A percentile compares a stretch with the other conserved stretches of the same genome.
Evolutionary conservation across 2,329 filamentous ascomycete genomes (phyloP).

Genomic region (Cyphellophora europaea): DNA sequence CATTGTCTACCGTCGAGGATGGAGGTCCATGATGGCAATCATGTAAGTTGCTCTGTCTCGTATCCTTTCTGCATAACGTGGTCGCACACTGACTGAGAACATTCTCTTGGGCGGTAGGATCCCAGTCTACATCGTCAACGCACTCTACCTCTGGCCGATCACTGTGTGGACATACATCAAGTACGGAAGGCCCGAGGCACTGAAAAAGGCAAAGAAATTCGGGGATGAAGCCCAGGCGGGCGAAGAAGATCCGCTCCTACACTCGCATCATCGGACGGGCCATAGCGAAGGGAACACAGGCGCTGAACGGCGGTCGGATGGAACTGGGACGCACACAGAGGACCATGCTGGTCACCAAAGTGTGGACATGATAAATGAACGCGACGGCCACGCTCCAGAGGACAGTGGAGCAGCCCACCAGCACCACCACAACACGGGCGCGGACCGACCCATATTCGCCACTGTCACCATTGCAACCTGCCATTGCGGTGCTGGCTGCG

Average conservation of each 20-base stretch:
- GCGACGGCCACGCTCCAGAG: neutral
- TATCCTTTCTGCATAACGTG: no score
- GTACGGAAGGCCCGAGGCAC: conserved; percentile 4
- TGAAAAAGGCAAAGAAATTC: conserved; percentile 3
- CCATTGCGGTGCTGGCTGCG: conserved; percentile 25
- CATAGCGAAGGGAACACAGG: neutral
- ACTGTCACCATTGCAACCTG: conserved; percentile 22
- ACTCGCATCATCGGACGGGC: no score
- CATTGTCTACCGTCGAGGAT: conserved; percentile 7
- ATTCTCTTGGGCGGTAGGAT: no score
- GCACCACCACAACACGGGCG: conserved; percentile 1
- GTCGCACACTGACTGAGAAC: no score
- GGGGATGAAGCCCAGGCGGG: no score
- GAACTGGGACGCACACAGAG: neutral
- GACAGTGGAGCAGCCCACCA: no score
- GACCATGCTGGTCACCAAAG: neutral
- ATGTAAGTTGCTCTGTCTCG: no score
- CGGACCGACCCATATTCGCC: conserved; percentile 11
- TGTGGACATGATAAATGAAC: neutral
- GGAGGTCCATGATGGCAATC: conserved; percentile 8
- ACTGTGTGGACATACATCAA: conserved; percentile 7
- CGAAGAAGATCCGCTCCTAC: no score
- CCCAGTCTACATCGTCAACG: conserved; percentile 9
- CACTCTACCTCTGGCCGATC: conserved; percentile 9
- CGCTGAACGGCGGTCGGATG: neutral